phyloP scores from a whole-genome alignment of 768 basidiomycete genomes.

The Zangia roseola region DNA sequence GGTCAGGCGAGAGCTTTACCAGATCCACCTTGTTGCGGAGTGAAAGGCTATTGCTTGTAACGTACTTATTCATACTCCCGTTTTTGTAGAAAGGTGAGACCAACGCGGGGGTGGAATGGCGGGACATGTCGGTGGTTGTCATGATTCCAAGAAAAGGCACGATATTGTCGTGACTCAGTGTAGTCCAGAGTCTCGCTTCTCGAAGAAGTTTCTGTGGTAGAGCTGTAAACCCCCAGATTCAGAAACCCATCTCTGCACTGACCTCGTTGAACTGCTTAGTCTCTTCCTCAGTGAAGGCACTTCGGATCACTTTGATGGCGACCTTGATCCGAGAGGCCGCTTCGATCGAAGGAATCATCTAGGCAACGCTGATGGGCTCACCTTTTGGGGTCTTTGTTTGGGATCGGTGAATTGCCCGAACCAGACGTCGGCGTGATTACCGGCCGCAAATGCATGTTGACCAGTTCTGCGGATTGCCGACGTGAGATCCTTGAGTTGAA shows the following conservation, averaged over 20 bases:
- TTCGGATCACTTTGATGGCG: slow-evolving; percentile 29
- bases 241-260: background rate
- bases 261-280: slow-evolving; percentile 22
- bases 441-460: slow-evolving; percentile 15
- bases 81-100: slow-evolving; percentile 29
- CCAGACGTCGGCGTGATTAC: slow-evolving; percentile 26
- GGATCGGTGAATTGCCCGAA: slow-evolving; percentile 18
- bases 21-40: slow-evolving; percentile 18
- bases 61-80: slow-evolving; percentile 19
- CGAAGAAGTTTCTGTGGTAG: slow-evolving; percentile 25
- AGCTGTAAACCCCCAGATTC: background rate
- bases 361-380: background rate
- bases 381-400: slow-evolving; percentile 4
- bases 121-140: slow-evolving; percentile 16
- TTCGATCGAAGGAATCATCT: background rate
- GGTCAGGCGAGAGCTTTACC: slow-evolving; percentile 9
- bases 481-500: slow-evolving; percentile 23
- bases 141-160: slow-evolving; percentile 25
- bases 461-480: slow-evolving; percentile 11
- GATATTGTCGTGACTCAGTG: slow-evolving; percentile 22
- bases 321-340: slow-evolving; percentile 10
- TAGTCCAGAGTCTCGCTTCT: slow-evolving; percentile 29
- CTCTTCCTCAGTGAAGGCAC: slow-evolving; percentile 13
- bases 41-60: slow-evolving; percentile 6
- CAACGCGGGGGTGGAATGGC: slow-evolving; percentile 18